These are phyloP conservation scores for Pythium volutum DNA, from an alignment of 352 stramenopile genomes.

Conservation along the genomic window DNA sequence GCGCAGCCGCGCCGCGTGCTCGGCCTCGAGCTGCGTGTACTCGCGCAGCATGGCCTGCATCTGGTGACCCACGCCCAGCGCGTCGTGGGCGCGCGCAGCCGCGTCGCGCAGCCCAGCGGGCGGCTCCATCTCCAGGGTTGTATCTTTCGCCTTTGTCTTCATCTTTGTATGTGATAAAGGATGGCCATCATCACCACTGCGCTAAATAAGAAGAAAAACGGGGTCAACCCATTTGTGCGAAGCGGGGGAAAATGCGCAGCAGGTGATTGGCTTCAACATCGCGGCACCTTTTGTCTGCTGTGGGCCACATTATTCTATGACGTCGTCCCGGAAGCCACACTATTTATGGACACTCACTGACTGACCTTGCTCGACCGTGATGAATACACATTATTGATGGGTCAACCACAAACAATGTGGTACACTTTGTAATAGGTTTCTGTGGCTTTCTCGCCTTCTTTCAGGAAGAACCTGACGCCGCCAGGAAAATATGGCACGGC, in stretches of 20 bases:
- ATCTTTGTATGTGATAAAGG: neutral
- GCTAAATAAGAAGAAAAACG: no score
- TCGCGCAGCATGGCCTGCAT: slow-evolving; percentile 31
- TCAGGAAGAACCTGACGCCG: neutral
- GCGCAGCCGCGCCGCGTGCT: slow-evolving; percentile 25
- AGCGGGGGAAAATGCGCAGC: slow-evolving; percentile 24
- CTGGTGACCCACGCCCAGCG: slow-evolving; percentile 24
- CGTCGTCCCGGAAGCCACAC: neutral
- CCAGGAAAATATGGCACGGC: slow-evolving; percentile 26
- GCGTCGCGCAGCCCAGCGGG: slow-evolving; percentile 4
- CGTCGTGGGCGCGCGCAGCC: slow-evolving; percentile 17
- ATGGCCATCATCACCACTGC: slow-evolving; percentile 4
- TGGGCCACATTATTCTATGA: neutral
- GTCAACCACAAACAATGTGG: slow-evolving; percentile 8
- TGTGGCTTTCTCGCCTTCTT: neutral
- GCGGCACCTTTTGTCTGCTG: slow-evolving; percentile 3
- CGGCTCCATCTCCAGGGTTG: neutral
- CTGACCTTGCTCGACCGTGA: no score
- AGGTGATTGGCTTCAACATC: slow-evolving; percentile 22
- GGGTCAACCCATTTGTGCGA: slow-evolving; percentile 1
- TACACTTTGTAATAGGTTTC: slow-evolving; percentile 3
- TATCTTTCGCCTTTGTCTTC: neutral
- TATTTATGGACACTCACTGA: no score
- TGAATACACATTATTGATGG: no score
- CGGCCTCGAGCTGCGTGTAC: slow-evolving; percentile 27